These are phyloP conservation scores for Suhomyces terraborum DNA, from an alignment of 1,139 yeast species.

Conservation along the genomic window DNA sequence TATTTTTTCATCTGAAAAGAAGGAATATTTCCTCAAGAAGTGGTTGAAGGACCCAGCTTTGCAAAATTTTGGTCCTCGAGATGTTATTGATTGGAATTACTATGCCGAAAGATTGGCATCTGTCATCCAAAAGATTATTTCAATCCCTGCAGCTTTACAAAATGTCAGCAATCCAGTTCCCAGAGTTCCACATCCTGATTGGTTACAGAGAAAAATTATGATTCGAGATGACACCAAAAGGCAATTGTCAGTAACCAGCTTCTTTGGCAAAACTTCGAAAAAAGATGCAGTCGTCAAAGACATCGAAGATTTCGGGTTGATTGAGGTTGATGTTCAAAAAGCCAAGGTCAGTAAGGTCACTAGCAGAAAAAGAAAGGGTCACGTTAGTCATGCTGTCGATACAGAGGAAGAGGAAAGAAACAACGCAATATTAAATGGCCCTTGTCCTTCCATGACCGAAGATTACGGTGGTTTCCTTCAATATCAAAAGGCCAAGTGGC, in stretches of 20 bases:
- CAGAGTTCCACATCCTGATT: slow-evolving; percentile 89
- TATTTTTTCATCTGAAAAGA: slow-evolving; percentile 77
- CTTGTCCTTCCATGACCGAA: slow-evolving; percentile 70
- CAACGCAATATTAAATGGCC: slow-evolving; percentile 49
- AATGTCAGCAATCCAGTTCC: slow-evolving; percentile 92
- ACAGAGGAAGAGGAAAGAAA: slow-evolving; percentile 46
- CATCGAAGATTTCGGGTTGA: slow-evolving; percentile 73
- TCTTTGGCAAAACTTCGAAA: slow-evolving; percentile 50
- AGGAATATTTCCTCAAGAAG: slow-evolving; percentile 71
- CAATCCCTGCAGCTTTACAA: slow-evolving; percentile 97
- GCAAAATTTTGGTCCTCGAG: slow-evolving; percentile 84
- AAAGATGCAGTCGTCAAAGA: slow-evolving; percentile 51
- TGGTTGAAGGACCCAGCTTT: slow-evolving; percentile 85
- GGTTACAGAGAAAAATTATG: slow-evolving; percentile 73
- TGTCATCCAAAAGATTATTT: slow-evolving; percentile 89
- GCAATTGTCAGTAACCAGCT: slow-evolving; percentile 64
- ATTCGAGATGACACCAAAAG: slow-evolving; percentile 65
- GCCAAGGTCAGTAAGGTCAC: slow-evolving; percentile 55
- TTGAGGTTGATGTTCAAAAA: slow-evolving; percentile 25
- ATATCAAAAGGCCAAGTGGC: slow-evolving; percentile 88
- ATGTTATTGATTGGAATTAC: slow-evolving; percentile 90
- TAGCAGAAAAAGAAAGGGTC: slow-evolving; percentile 39
- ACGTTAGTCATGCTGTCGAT: slow-evolving; percentile 29
- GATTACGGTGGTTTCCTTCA: slow-evolving; percentile 77
- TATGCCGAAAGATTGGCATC: slow-evolving; percentile 90